Percentiles rank a stretch among this genome's conserved stretches.
phyloP scores from a whole-genome alignment of 805 yeast genomes.

The Cyberlindnera misumaiensis region DNA sequence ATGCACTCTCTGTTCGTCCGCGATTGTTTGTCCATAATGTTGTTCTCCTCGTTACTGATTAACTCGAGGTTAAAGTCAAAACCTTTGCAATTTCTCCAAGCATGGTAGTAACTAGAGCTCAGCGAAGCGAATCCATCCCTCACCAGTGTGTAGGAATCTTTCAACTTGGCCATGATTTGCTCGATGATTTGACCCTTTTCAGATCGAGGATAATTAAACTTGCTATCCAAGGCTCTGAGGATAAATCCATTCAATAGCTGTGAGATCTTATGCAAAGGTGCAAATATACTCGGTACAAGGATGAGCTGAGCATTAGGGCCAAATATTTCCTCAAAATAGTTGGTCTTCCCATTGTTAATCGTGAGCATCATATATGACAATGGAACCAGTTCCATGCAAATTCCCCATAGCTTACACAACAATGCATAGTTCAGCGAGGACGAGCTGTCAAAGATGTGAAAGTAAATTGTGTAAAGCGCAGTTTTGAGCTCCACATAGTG shows the following conservation, averaged over 20 bases:
- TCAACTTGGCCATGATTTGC: conserved; percentile 16
- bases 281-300: conserved; percentile 16
- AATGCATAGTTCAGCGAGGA: conserved; percentile 6
- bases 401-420: conserved; percentile 12
- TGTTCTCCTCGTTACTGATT: conserved; percentile 26
- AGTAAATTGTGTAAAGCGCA: conserved; percentile 20
- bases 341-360: conserved; percentile 18
- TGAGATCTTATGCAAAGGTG: conserved; percentile 16
- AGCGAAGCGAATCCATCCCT: conserved; percentile 33
- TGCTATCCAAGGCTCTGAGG: conserved; percentile 25
- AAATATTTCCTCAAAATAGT: conserved; percentile 21
- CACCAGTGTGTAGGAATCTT: conserved; percentile 25
- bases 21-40: conserved; percentile 22
- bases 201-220: conserved; percentile 14
- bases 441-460: conserved; percentile 18
- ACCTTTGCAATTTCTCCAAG: conserved; percentile 56
- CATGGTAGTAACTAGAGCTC: conserved; percentile 51
- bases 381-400: conserved; percentile 20
- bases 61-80: conserved; percentile 35
- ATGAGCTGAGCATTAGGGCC: conserved; percentile 21
- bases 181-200: conserved; percentile 8
- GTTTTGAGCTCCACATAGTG: conserved; percentile 24
- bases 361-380: conserved; percentile 20
- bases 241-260: conserved; percentile 14
- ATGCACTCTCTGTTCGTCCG: conserved; percentile 11